Evolutionary conservation across 1,284 basidiomycete species (phyloP), one percentile per base, ranked within the genome.

Genomic region (Mrakiaceae sp.): DNA sequence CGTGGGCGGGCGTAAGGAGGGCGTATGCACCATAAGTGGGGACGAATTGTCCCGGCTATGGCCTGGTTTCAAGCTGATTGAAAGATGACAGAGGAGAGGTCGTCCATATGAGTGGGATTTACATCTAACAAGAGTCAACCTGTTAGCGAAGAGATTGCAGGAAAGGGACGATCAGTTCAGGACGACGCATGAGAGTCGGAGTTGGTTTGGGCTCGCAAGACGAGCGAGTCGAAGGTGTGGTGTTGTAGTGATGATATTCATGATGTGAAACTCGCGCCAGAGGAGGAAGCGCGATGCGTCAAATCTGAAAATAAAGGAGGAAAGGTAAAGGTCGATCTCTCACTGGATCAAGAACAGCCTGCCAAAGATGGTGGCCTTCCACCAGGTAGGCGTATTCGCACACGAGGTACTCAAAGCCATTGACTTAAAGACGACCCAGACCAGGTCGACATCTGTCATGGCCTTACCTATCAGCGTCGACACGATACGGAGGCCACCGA

Each of bases 11-110:
- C 27, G 27, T 27, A 27, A 27, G 27, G 27, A 27, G 27, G 27
- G 27, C 27, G 27, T 27, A 27, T 27, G 27, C 27, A 27, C 27
- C 27, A 27, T 27, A 27, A 27, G 79, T 80, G 81, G 67, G 90
- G 84, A 67, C 88, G 85, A 69, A 94, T 85, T 14, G 90, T 87
- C 64, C 90, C 87, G 46, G 90, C 90, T 69, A 95, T 91, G 64
- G 90, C 90, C 77, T 95, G 91, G 72, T 95, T 95, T 91, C 91
- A 95, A 39, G 91, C 93, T 63, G 91, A 94, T 77, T 95, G 94
- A 81, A 94, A 95, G 74, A 94, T 94, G 48, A 91, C 91, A 14
- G 90, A 94, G 71, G 87, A 89, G 66, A 95, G 81, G 74, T 95
- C 91, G 75, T 95, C 91, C 91, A 95, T 95, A 71, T 91, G 88